phyloP scores from a whole-genome alignment of 371 early-diverging fungal species.

The Capniomyces stellatus region DNA sequence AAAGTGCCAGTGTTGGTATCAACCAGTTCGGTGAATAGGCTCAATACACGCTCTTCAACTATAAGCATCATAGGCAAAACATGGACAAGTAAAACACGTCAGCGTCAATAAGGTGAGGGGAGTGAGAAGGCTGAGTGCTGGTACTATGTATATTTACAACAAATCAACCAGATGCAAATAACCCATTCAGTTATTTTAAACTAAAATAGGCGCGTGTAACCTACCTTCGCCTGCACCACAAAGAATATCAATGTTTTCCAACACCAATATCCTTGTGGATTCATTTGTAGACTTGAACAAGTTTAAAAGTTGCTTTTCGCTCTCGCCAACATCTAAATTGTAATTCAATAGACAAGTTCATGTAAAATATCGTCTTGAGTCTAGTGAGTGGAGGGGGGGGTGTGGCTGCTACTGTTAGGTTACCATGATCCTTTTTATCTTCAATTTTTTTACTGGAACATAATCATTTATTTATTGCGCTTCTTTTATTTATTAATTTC shows the following conservation, averaged over 20 bases:
- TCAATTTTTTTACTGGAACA: no score
- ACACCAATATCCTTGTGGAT: slow-evolving; percentile 7
- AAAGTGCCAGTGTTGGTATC: slow-evolving; percentile 8
- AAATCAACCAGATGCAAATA: not conserved
- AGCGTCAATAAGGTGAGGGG: no score
- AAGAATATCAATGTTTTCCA: slow-evolving; percentile 24
- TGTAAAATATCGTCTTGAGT: not conserved
- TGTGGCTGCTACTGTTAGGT: no score
- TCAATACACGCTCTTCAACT: slow-evolving; percentile 19
- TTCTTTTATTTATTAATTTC: no score
- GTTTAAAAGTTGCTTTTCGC: slow-evolving; percentile 12
- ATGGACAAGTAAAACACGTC: no score
- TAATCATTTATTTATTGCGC: no score
- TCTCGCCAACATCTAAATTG: slow-evolving; percentile 15
- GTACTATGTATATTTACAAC: no score
- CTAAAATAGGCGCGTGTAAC: not conserved
- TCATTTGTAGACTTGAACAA: slow-evolving; percentile 6
- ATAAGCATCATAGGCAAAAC: no score
- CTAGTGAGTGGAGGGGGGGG: no score
- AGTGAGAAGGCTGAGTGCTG: no score
- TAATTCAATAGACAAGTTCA: not conserved
- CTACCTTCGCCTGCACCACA: slow-evolving; percentile 4
- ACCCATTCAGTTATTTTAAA: not conserved
- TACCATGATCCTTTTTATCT: no score
- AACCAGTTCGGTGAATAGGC: slow-evolving; percentile 18